Base-by-base conservation (phyloP, 495 filamentous ascomycete genomes). In the Trichocladium antarcticum region DNA sequence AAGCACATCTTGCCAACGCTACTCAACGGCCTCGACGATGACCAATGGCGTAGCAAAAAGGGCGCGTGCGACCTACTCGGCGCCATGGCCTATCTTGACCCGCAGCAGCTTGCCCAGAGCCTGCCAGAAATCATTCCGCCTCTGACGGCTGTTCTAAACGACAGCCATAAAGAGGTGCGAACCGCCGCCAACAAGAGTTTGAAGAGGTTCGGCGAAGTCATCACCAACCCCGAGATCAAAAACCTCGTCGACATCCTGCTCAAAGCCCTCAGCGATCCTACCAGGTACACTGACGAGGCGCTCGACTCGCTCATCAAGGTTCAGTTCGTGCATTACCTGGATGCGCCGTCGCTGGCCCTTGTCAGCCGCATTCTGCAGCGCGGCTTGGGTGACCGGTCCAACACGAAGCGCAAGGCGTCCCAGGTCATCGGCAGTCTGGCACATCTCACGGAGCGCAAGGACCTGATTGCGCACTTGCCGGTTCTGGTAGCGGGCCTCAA, bases 381-480 rank as follows among this genome's bases (percentile, higher is more conserved):
- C 50, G 92, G 90, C 47, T 73, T 98, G 37, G 76, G 78, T 44
- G 93, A 97, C 55, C 75, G 92, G 15, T 98, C 92, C 36, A 83
- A 82, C 35, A 97, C 92, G 20, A 98, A 97, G 65, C 77, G 89
- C 42, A 98, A 98, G 68, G 81, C 93, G 11, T 81, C 92, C 4
- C 89, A 97, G 61, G 95, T 98, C 42, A 98, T 98, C 57, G 92
- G 92, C 55, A 95, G 87, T 66, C 74, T 98, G 48, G 93, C 92
- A 14, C 92, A 98, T 73, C 79, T 98, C 46, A 97, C 93, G 6
- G 92, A 98, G 58, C 80, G 89, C 51, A 95, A 90, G 67, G 92
- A 98, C 57, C 78, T 98, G 17, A 80, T 90, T 47, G 71, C 86
- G 2, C 93, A 98, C 68, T 70, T 98, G 50, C 93, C 89, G 5